These are phyloP conservation scores for Eleusine indica DNA, from an alignment of 176 grass and related monocot species.

Conservation along the genomic window DNA sequence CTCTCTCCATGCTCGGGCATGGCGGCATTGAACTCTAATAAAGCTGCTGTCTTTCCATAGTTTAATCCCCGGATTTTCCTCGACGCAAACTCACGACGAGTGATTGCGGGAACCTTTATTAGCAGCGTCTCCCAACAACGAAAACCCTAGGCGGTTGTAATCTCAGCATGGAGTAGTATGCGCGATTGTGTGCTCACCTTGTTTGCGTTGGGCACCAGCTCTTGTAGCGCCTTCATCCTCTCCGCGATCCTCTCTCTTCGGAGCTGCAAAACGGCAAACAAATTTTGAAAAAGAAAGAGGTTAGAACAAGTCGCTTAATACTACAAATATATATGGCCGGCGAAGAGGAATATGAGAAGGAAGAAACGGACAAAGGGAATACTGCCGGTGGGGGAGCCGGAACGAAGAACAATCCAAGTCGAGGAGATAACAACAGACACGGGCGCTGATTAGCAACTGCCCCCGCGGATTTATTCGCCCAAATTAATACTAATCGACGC, in stretches of 20 bases:
- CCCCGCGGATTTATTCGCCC: constrained; percentile 32
- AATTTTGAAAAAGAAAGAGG: background rate
- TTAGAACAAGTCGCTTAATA: background rate
- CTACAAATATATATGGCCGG: background rate
- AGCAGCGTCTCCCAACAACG: constrained; percentile 23
- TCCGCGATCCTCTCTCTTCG: constrained; percentile 96
- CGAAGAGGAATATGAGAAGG: constrained; percentile 6
- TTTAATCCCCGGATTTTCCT: constrained; percentile 23
- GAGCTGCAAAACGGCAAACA: constrained; percentile 57
- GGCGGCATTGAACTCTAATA: constrained; percentile 29
- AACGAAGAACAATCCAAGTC: constrained; percentile 41
- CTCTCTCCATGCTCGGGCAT: constrained; percentile 7
- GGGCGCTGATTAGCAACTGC: constrained; percentile 45
- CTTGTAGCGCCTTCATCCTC: constrained; percentile 96
- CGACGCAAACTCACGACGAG: constrained; percentile 31
- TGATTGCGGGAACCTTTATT: constrained; percentile 30
- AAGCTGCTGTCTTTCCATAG: constrained; percentile 17
- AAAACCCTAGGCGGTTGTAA: constrained; percentile 46
- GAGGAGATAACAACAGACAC: constrained; percentile 37
- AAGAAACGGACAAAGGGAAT: constrained; percentile 43
- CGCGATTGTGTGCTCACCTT: constrained; percentile 52
- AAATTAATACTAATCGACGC: background rate
- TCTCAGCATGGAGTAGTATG: background rate
- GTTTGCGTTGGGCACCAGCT: constrained; percentile 89
- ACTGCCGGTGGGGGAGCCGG: constrained; percentile 21